Percentiles rank a stretch among this genome's conserved stretches.
phyloP scores from a whole-genome alignment of 169 alveolate genomes.

The Eimeria necatrix region DNA sequence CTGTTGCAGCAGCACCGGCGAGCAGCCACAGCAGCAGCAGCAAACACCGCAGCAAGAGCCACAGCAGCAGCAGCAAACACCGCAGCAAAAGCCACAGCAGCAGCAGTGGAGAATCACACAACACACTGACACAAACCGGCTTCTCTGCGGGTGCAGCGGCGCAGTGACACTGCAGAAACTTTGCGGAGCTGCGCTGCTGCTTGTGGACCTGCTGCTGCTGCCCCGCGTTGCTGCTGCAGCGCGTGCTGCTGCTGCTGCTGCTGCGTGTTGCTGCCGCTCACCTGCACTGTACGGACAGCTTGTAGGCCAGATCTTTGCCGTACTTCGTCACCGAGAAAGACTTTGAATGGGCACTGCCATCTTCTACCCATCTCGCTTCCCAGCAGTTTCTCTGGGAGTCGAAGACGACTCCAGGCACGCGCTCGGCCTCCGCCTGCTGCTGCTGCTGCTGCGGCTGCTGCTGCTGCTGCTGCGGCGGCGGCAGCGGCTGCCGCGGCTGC shows the following conservation, averaged over 20 bases:
- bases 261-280: not conserved
- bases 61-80: not conserved
- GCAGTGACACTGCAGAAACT: too few species aligned
- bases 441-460: slow-evolving; percentile 18
- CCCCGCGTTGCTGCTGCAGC: too few species aligned
- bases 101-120: too few species aligned
- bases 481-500: slow-evolving; percentile 17
- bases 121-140: too few species aligned
- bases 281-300: slow-evolving; percentile 70
- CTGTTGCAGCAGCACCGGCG: not conserved
- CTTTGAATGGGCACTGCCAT: slow-evolving; percentile 18
- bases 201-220: too few species aligned
- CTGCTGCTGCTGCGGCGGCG: slow-evolving; percentile 14
- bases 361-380: slow-evolving; percentile 64
- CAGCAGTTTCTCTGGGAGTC: slow-evolving; percentile 41
- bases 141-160: too few species aligned
- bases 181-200: too few species aligned
- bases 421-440: not conserved
- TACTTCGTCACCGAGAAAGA: slow-evolving; percentile 49
- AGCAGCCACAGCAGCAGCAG: not conserved
- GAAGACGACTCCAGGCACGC: slow-evolving; percentile 22
- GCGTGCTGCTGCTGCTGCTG: too few species aligned
- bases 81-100: too few species aligned
- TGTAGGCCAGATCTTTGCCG: slow-evolving; percentile 52
- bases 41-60: not conserved